Conservation (phyloP, 768 basidiomycete genomes). For the Symmetrospora coprosmae region DNA sequence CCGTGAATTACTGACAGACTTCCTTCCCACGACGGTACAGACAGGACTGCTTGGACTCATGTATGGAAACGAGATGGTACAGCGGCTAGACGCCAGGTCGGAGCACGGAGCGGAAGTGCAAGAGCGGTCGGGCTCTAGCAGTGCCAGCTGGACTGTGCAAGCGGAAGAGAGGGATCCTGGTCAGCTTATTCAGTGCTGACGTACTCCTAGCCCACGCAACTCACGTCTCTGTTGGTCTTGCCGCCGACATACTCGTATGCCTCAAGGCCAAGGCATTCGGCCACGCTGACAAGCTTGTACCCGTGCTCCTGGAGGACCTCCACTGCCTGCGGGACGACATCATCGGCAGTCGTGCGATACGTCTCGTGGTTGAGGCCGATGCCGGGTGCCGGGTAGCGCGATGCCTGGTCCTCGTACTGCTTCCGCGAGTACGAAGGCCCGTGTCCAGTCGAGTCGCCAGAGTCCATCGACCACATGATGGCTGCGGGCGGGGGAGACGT, state of each 20-base stretch:
- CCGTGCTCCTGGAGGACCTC: slow-evolving; percentile 21
- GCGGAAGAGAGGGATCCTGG: no score
- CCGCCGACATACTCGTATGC: slow-evolving; percentile 26
- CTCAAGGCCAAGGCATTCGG: slow-evolving; percentile 25
- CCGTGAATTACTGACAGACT: no score
- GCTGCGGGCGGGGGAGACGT: not conserved
- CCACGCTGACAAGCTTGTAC: slow-evolving; percentile 28
- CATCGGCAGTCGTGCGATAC: slow-evolving; percentile 12
- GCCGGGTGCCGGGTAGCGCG: slow-evolving; percentile 11
- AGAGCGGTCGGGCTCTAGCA: no score
- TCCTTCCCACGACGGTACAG: no score
- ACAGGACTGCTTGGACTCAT: no score
- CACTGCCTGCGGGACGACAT: slow-evolving; percentile 23
- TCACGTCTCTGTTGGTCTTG: slow-evolving; percentile 21
- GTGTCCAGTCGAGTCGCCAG: slow-evolving; percentile 22
- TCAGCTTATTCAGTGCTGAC: no score
- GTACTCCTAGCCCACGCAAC: slow-evolving; percentile 7
- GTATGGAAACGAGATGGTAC: no score
- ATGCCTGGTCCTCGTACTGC: slow-evolving; percentile 24
- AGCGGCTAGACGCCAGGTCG: no score
- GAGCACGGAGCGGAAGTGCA: no score
- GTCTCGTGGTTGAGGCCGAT: slow-evolving; percentile 32
- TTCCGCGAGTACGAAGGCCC: slow-evolving; percentile 12
- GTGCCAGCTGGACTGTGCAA: no score
- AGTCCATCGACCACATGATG: slow-evolving; percentile 29